Base-by-base conservation (phyloP, 805 yeast genomes). In the Candida endomychidarum region DNA sequence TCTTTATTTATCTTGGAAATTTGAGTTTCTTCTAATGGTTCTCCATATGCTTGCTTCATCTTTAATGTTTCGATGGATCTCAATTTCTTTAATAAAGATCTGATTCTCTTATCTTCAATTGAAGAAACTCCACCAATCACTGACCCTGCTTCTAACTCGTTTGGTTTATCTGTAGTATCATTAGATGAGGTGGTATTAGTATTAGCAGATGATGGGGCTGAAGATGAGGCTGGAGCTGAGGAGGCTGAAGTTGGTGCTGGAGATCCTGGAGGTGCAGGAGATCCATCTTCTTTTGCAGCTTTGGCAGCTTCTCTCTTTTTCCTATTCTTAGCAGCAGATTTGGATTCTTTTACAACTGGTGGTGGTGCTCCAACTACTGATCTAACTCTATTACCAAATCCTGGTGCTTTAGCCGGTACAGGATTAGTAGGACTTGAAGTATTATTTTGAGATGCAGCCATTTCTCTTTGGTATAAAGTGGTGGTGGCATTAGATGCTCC, bases 51-150 rank as follows among this genome's bases (percentile, higher is more conserved):
- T 65, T 86, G 89, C 60, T 91, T 86, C 72, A 78, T 77, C 64
- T 90, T 90, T 55, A 93, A 75, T 39, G 80, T 81, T 62, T 90
- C 96, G 52, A 93, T 93, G n/a, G 99, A 97, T 57, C 98, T 78
- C 48, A 91, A 75, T 66, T 93, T 93, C 70, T 93, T 93, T 63
- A 90, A 75, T 60, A 93, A 74, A 22, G 93, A 81, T 60, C 99
- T 78, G 48, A 88, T 82, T 65, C 90, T 89, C 74, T 90, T 93
- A 53, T 91, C 98, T 63, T 91, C 97, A 28, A 86, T 73, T 8
- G 86, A 78, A 25, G 70, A 71, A 17, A 78, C 78, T 30, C 84
- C 86, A 18, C 85, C 85, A 43, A 74, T 70, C 26, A 78, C 77
- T 34, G 69, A 52, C 9, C 75, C 72, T 17, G 58, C 58, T 17